phyloP scores from a whole-genome alignment of 345 rosid genomes.

The Populus pruinosa region DNA sequence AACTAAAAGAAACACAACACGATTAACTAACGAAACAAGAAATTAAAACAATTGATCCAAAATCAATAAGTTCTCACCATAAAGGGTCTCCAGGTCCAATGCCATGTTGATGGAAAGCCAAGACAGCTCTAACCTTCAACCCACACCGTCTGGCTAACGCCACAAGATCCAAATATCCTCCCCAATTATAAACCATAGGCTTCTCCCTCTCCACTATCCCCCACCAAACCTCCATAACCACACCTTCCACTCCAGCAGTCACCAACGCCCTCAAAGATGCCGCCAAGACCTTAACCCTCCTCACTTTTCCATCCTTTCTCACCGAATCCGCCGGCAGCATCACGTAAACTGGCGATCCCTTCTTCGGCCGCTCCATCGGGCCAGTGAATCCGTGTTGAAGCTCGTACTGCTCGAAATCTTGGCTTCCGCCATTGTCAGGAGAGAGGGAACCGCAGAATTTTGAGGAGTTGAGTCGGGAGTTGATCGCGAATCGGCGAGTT shows the following conservation, averaged over 20 bases:
- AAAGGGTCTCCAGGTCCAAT: conserved; percentile 38
- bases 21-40: background rate
- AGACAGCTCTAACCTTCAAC: conserved; percentile 41
- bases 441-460: conserved; percentile 28
- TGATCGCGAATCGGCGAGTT: conserved; percentile 11
- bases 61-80: conserved; percentile 25
- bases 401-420: conserved; percentile 21
- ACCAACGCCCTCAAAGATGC: conserved; percentile 40
- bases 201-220: conserved; percentile 49
- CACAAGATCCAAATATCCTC: conserved; percentile 40
- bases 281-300: conserved; percentile 34
- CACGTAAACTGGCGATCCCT: conserved; percentile 45
- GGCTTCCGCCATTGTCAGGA: conserved; percentile 31
- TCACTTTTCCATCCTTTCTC: conserved; percentile 18
- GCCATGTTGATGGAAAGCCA: conserved; percentile 50
- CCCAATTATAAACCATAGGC: conserved; percentile 48
- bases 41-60: background rate
- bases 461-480: conserved; percentile 33
- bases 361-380: conserved; percentile 10
- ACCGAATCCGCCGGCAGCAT: conserved; percentile 43
- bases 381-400: conserved; percentile 17
- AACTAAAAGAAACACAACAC: background rate
- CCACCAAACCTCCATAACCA: conserved; percentile 59
- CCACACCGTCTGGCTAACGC: conserved; percentile 37
- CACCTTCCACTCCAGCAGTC: conserved; percentile 46